Percentiles rank a stretch among this genome's conserved stretches.
Evolutionary conservation across 306 rosid genomes (phyloP).

Genomic region (Citrullus amarus): DNA sequence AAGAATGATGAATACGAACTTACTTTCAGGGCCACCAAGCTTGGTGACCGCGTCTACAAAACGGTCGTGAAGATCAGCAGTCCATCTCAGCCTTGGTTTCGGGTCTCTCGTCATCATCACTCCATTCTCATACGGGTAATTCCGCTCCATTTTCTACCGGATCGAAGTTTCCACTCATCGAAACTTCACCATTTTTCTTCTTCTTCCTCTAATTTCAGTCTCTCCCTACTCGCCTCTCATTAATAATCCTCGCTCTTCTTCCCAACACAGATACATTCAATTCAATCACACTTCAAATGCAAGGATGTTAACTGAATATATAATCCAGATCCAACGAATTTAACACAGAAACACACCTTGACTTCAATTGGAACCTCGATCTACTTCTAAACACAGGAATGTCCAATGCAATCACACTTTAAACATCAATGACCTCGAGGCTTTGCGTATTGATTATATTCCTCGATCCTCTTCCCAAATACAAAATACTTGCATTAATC

Average conservation of each 20-base stretch:
- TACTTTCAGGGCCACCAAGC: constrained; percentile 96
- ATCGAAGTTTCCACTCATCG: neutral
- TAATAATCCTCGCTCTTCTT: neutral
- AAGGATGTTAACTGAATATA: neutral
- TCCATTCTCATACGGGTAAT: constrained; percentile 38
- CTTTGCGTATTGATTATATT: neutral
- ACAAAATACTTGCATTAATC: neutral
- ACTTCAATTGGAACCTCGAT: neutral
- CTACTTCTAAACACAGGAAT: neutral
- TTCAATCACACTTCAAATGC: neutral
- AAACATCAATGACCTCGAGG: neutral
- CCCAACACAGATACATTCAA: neutral
- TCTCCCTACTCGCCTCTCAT: neutral
- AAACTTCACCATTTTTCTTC: neutral
- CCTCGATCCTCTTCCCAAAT: neutral
- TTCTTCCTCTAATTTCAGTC: neutral
- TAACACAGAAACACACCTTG: neutral
- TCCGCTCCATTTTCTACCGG: constrained; percentile 12
- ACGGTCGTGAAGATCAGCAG: constrained; percentile 83
- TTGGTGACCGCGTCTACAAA: constrained; percentile 88
- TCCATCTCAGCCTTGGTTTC: constrained; percentile 88
- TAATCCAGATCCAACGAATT: neutral
- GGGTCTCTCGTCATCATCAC: constrained; percentile 90
- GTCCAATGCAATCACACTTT: neutral
- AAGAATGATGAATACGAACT: constrained; percentile 6